Evolutionary conservation across 1,139 yeast genomes (phyloP), one percentile per base, ranked within the genome.

Genomic region (Yamadazyma spencermartinsiae): DNA sequence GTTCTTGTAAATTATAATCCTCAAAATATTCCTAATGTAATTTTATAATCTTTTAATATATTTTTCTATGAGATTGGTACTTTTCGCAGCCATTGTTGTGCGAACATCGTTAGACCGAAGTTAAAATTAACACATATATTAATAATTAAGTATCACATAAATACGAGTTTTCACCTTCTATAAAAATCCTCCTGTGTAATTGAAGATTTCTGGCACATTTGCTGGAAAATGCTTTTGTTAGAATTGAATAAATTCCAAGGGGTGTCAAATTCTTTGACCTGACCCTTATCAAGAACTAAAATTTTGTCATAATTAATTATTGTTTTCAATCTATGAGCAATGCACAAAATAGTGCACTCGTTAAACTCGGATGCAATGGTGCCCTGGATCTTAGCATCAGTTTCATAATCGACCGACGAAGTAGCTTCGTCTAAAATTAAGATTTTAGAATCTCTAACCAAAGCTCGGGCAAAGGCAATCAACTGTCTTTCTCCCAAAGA

Each of bases 341-440:
- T 75, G 54, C 80, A 75, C 45, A 76, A 61, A 34, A 76, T 74
- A 0, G 82, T 74, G 46, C 79, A 71, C 21, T 65, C 54, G 7
- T 55, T 38, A 43, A 76, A 76, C 49, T 74, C 79, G 7, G 49
- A 51, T 0, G 63, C 63, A 38, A 76, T 74, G 9, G 80, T 75
- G 2, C 55, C 48, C 50, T 76, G 81, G 40, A 76, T 75, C 49
- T 65, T 72, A 11, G 71, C 55, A 50, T 76, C 81, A 3, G 82
- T 76, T 48, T 72, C 78, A 49, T 73, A 76, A 54, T 76, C 81
- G 35, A 76, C 81, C 15, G 78, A 72, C 1, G 80, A 73, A 0
- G 82, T 76, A 14, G 81, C 81, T 56, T 76, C 81, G 52, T 76
- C 81, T 43, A 76, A 55, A 43, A 76, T 68, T 44, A 76, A 63